A percentile compares a stretch with the other conserved stretches of the same genome.
These are phyloP conservation scores for Calocybe indica DNA, from an alignment of 768 basidiomycete genomes.

Conservation along the genomic window DNA sequence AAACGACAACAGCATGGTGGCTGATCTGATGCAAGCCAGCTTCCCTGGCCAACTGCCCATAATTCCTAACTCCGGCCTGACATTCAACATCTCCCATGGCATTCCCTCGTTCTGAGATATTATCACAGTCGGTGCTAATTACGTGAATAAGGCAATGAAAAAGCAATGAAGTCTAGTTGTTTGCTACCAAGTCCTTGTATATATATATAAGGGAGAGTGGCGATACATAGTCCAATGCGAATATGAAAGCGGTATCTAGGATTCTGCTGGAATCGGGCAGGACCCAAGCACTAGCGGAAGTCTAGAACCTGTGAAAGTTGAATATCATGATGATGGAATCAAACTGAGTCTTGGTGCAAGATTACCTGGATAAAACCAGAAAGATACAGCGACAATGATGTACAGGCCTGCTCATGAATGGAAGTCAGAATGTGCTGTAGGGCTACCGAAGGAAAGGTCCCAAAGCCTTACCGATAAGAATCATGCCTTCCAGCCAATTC, in stretches of 20 bases:
- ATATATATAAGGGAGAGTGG: neutral
- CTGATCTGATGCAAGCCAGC: constrained; percentile 27
- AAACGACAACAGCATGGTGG: constrained; percentile 25
- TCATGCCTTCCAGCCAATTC: constrained; percentile 74
- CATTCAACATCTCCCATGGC: constrained; percentile 31
- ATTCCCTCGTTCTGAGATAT: constrained; percentile 28
- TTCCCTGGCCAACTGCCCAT: constrained; percentile 30
- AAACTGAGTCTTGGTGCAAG: neutral
- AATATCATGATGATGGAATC: neutral
- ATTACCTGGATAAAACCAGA: constrained; percentile 62
- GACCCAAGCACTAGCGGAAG: constrained; percentile 10
- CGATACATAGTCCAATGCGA: neutral
- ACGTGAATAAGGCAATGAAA: no score
- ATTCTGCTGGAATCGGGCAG: constrained; percentile 3
- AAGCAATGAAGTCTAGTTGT: neutral
- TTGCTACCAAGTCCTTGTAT: neutral
- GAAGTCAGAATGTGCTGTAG: neutral
- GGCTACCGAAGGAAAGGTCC: neutral
- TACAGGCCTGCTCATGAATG: constrained; percentile 46
- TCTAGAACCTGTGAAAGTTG: constrained; percentile 8
- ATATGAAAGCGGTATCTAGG: neutral
- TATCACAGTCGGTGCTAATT: no score
- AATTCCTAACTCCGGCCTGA: constrained; percentile 25
- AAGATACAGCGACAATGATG: constrained; percentile 63
- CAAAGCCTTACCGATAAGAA: constrained; percentile 15